A percentile compares a stretch with the other conserved stretches of the same genome.
These are phyloP conservation scores for Monoraphidium neglectum DNA, from an alignment of 139 green algal genomes.

Conservation along the genomic window DNA sequence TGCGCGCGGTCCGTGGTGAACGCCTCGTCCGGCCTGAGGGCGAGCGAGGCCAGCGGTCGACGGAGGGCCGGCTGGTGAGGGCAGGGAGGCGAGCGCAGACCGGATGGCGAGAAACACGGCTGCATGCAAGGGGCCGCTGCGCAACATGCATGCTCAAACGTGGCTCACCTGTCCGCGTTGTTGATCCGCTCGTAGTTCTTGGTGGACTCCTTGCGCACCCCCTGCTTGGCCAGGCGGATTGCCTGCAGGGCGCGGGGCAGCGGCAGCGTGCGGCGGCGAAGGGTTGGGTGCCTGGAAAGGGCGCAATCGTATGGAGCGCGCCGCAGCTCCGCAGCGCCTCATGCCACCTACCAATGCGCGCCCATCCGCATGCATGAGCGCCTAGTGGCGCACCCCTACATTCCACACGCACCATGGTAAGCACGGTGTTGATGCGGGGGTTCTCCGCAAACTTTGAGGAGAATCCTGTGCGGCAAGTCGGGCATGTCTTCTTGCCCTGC, in stretches of 20 bases:
- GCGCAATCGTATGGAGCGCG: too few species aligned
- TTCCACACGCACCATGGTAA: conserved; percentile 65
- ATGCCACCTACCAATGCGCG: too few species aligned
- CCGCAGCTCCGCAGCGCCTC: too few species aligned
- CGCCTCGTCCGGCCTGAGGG: conserved; percentile 80
- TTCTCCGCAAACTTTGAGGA: conserved; percentile 69
- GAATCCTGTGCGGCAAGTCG: conserved; percentile 83
- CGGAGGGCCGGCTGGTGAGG: background rate
- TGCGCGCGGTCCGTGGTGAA: conserved; percentile 85
- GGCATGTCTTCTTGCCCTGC: conserved; percentile 85
- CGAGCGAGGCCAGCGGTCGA: background rate
- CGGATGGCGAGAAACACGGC: too few species aligned
- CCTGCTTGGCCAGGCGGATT: conserved; percentile 32
- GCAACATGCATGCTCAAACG: too few species aligned
- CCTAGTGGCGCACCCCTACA: background rate
- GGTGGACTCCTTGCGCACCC: conserved; percentile 7
- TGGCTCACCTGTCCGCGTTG: background rate
- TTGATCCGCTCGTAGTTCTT: conserved; percentile 43
- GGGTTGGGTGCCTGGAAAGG: too few species aligned
- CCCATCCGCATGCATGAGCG: too few species aligned
- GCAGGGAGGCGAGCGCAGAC: too few species aligned
- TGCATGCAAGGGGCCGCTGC: too few species aligned
- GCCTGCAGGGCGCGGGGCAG: conserved; percentile 1
- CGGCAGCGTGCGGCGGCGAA: too few species aligned
- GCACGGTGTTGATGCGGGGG: conserved; percentile 88